These are phyloP conservation scores for Populus trichocarpa DNA, from an alignment of 441 rosid species.

Conservation along the genomic window DNA sequence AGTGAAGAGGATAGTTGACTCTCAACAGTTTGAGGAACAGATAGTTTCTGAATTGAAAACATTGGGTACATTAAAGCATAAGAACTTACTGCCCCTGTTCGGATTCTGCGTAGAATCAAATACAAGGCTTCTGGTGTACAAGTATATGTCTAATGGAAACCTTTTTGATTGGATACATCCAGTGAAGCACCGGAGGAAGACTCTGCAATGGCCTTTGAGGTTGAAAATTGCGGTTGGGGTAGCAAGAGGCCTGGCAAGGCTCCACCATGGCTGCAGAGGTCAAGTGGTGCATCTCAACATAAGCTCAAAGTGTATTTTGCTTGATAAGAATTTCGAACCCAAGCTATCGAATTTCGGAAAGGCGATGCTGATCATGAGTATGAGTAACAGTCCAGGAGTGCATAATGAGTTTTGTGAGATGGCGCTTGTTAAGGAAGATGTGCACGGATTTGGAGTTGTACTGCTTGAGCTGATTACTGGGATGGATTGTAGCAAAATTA, in stretches of 20 bases:
- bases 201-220: not conserved
- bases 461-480: conserved; percentile 7
- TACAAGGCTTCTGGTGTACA: conserved; percentile 9
- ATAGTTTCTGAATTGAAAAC: conserved; percentile 1
- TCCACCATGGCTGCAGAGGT: conserved; percentile 34
- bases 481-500: not conserved
- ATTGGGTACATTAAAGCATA: not conserved
- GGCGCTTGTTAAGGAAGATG: conserved; percentile 24
- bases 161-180: conserved; percentile 14
- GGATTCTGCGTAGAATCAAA: conserved; percentile 14
- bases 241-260: conserved; percentile 46
- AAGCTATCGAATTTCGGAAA: conserved; percentile 30
- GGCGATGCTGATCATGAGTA: not conserved
- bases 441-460: conserved; percentile 21
- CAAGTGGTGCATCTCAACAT: conserved; percentile 34
- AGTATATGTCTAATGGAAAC: conserved; percentile 19
- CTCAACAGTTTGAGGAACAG: not conserved
- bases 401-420: conserved; percentile 19
- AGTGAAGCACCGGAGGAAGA: not conserved
- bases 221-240: conserved; percentile 31
- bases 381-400: not conserved
- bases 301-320: conserved; percentile 31
- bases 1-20: not conserved
- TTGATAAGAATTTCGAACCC: conserved; percentile 28
- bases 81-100: conserved; percentile 8